Evolutionary conservation across 441 rosid species (phyloP).

Genomic region (Brassica balearica): DNA sequence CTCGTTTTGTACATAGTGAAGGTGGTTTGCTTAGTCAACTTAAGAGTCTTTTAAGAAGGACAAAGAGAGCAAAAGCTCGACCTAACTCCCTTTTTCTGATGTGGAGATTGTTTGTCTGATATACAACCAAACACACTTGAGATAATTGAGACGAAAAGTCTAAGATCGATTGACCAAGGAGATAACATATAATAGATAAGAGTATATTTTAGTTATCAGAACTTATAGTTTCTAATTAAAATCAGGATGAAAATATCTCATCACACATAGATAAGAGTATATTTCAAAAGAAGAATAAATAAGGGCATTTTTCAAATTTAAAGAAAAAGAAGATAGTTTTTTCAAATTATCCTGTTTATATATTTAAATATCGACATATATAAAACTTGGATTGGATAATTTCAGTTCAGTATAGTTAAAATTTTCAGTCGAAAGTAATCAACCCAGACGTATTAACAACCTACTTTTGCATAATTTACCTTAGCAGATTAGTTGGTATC

Average conservation of each 20-base stretch:
- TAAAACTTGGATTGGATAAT: neutral
- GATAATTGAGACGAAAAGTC: neutral
- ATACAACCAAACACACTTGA: neutral
- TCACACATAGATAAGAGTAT: neutral
- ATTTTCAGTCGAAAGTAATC: neutral
- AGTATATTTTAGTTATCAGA: no score
- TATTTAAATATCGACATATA: neutral
- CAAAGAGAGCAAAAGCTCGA: neutral
- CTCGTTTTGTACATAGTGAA: neutral
- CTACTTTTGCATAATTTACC: neutral
- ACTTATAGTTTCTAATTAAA: neutral
- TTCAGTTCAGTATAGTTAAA: neutral
- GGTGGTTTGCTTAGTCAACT: neutral
- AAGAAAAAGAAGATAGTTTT: neutral
- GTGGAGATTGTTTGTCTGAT: neutral
- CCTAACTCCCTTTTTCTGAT: neutral
- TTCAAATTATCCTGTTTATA: neutral
- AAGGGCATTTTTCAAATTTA: neutral
- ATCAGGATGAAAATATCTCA: neutral
- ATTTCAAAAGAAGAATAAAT: neutral
- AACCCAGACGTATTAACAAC: neutral
- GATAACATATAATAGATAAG: neutral
- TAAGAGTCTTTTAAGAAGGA: neutral
- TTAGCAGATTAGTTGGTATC: neutral
- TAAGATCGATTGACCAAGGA: neutral